Evolutionary conservation across 2,329 filamentous ascomycete genomes (phyloP).

Genomic region (Ustilaginoidea virens): DNA sequence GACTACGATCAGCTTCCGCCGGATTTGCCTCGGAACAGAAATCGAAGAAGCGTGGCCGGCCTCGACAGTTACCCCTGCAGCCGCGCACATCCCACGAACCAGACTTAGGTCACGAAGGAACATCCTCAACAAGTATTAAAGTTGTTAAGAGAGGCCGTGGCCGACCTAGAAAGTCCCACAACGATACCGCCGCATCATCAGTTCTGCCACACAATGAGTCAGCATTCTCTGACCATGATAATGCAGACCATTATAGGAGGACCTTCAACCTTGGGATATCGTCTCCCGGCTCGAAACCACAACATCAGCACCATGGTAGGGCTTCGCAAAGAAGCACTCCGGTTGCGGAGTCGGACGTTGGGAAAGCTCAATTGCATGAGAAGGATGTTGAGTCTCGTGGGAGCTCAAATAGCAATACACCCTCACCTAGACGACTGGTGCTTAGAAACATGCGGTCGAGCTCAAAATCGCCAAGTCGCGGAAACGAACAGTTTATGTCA

Average conservation of each 20-base stretch:
- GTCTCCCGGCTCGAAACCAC: too few relatives aligned
- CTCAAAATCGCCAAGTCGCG: background rate
- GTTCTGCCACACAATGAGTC: background rate
- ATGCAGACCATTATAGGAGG: background rate
- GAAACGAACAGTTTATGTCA: constrained; percentile 28
- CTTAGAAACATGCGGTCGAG: too few relatives aligned
- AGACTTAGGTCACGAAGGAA: background rate
- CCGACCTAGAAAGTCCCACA: constrained; percentile 11
- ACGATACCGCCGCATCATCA: background rate
- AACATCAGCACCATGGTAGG: too few relatives aligned
- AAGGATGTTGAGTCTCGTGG: too few relatives aligned
- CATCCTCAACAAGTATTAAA: too few relatives aligned
- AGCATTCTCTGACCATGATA: background rate
- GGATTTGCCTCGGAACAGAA: background rate
- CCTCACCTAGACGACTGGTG: too few relatives aligned
- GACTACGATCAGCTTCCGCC: background rate
- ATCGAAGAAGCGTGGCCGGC: constrained; percentile 15
- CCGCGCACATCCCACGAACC: background rate
- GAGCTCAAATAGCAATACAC: constrained; percentile 1
- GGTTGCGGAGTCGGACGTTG: too few relatives aligned
- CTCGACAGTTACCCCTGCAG: constrained; percentile 12
- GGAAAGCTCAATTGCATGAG: too few relatives aligned
- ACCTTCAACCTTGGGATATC: too few relatives aligned
- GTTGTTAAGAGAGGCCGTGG: constrained; percentile 11
- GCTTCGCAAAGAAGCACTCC: too few relatives aligned